Evolutionary conservation across 2,329 filamentous ascomycete genomes (phyloP).

Genomic region (Colletotrichum chlorophyti): DNA sequence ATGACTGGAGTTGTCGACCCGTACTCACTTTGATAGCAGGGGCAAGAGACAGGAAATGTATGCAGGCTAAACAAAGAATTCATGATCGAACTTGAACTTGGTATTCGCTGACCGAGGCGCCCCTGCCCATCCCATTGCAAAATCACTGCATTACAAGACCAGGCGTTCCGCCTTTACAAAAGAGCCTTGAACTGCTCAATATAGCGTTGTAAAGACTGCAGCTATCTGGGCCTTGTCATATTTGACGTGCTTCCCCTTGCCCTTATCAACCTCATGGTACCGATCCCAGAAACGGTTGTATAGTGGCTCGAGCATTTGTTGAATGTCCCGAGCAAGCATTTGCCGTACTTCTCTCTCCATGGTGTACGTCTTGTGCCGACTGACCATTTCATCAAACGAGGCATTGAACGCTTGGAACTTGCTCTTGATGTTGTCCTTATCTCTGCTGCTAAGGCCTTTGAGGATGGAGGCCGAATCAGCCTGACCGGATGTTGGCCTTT

Average conservation of each 20-base stretch:
- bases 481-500: slow-evolving; percentile 75
- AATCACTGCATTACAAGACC: too few species aligned
- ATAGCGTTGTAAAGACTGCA: slow-evolving; percentile 64
- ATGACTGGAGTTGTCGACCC: too few species aligned
- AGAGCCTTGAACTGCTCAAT: slow-evolving; percentile 37
- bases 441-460: slow-evolving; percentile 84
- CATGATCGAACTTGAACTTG: too few species aligned
- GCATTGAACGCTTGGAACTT: slow-evolving; percentile 94
- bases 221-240: slow-evolving; percentile 89
- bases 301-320: slow-evolving; percentile 89
- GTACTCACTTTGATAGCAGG: too few species aligned
- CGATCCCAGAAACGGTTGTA: slow-evolving; percentile 97
- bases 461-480: slow-evolving; percentile 86
- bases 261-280: slow-evolving; percentile 97
- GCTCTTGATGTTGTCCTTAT: slow-evolving; percentile 94
- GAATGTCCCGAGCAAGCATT: slow-evolving; percentile 82
- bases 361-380: slow-evolving; percentile 79
- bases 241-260: slow-evolving; percentile 97
- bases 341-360: slow-evolving; percentile 92
- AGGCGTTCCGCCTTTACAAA: too few species aligned
- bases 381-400: slow-evolving; percentile 87
- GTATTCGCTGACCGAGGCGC: too few species aligned
- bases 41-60: too few species aligned
- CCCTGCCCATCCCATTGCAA: too few species aligned
- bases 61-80: too few species aligned